These are phyloP conservation scores for Hymenoscyphus linearis DNA, from an alignment of 2,329 filamentous ascomycete genomes.

Conservation along the genomic window DNA sequence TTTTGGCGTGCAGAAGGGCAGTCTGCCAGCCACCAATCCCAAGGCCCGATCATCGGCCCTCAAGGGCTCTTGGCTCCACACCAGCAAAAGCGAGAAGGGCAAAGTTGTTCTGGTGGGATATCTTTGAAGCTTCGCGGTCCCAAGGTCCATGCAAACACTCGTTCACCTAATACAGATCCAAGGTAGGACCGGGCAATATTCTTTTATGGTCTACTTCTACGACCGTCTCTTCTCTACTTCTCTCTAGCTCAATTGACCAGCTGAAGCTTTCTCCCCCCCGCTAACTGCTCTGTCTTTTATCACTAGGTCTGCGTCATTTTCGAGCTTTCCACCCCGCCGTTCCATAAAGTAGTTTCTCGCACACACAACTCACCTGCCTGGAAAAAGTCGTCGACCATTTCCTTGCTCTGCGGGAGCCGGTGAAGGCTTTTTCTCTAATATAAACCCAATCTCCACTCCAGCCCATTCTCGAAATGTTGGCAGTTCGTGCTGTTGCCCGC, in stretches of 20 bases:
- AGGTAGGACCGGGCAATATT: neutral
- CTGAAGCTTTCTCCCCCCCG: neutral
- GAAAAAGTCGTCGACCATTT: constrained; percentile 20
- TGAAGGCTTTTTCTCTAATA: constrained; percentile 15
- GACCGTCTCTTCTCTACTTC: neutral
- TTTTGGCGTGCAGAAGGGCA: neutral
- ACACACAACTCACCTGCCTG: constrained; percentile 17
- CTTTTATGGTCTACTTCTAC: neutral
- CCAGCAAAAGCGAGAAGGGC: neutral
- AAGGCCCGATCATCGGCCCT: neutral
- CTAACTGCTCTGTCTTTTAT: neutral
- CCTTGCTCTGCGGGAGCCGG: constrained; percentile 27
- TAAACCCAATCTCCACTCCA: constrained; percentile 21
- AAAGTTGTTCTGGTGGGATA: neutral
- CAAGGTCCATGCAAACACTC: neutral
- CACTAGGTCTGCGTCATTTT: constrained; percentile 26
- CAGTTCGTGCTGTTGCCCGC: constrained; percentile 30
- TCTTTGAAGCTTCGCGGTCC: constrained; percentile 1
- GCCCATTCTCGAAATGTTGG: constrained; percentile 28
- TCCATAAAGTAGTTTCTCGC: constrained; percentile 23
- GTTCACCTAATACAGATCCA: neutral
- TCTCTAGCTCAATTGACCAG: neutral
- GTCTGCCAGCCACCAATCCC: neutral
- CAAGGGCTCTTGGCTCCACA: neutral
- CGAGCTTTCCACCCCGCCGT: constrained; percentile 21